phyloP scores from a whole-genome alignment of 2,329 filamentous ascomycete genomes.

The Pseudocercospora cruenta region DNA sequence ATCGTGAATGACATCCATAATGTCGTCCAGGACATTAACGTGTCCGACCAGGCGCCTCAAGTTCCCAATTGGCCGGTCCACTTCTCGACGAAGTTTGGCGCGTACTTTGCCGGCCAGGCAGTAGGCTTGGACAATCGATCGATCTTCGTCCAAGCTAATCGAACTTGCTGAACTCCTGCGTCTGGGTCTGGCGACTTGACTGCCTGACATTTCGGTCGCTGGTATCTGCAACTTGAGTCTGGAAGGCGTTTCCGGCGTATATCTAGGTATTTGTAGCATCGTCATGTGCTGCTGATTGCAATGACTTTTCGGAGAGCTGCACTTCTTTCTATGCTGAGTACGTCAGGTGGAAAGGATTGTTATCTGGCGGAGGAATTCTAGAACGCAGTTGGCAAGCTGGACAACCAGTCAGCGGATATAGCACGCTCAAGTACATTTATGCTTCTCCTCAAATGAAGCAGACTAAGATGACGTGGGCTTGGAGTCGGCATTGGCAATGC shows the following conservation, averaged over 20 bases:
- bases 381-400: no score
- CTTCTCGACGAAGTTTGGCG: background rate
- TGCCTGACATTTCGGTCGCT: background rate
- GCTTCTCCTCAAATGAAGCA: background rate
- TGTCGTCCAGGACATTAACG: background rate
- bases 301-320: background rate
- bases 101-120: background rate
- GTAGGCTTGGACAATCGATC: background rate
- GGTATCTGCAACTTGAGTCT: background rate
- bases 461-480: background rate
- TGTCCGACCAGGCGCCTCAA: background rate
- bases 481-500: background rate
- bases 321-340: background rate
- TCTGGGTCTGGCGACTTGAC: background rate
- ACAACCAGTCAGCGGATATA: background rate
- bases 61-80: background rate
- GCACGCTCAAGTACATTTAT: background rate
- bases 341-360: background rate
- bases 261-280: background rate
- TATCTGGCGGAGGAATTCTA: background rate
- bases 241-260: background rate
- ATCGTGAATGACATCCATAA: background rate
- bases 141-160: background rate
- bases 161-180: background rate
- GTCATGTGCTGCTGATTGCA: background rate